These are phyloP conservation scores for Talaromyces sp. DNA, from an alignment of 2,329 filamentous ascomycete species.

Conservation along the genomic window DNA sequence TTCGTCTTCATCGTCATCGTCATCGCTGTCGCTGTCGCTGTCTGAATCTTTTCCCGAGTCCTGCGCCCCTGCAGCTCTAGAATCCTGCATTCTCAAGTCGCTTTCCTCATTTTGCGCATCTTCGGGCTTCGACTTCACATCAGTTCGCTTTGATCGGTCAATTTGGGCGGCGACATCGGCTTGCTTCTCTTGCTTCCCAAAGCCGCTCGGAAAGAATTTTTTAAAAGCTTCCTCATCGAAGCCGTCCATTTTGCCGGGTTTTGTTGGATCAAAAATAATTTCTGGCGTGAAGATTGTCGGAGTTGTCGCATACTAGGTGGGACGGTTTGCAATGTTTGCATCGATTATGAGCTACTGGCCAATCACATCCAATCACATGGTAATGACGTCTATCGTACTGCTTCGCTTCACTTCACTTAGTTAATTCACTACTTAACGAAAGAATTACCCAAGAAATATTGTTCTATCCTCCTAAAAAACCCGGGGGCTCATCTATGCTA, in stretches of 20 bases:
- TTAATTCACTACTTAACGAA: too few relatives aligned
- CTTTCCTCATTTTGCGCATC: conserved; percentile 3
- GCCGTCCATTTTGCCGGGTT: conserved; percentile 28
- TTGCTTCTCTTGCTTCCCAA: conserved; percentile 73
- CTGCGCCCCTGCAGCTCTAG: conserved; percentile 11
- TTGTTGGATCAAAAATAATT: background rate
- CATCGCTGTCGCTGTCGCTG: conserved; percentile 43
- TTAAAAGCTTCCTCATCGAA: conserved; percentile 43
- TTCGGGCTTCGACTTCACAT: conserved; percentile 32
- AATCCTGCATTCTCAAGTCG: background rate
- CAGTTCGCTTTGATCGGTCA: conserved; percentile 64
- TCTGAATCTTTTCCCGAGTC: conserved; percentile 22
- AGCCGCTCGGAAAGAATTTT: conserved; percentile 69
- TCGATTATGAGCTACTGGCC: background rate
- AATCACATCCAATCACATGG: conserved; percentile 5
- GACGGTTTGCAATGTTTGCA: conserved; percentile 12
- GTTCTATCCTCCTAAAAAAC: too few relatives aligned
- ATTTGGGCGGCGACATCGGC: conserved; percentile 75
- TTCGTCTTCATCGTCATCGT: conserved; percentile 71
- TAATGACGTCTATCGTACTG: background rate
- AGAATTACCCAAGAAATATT: too few relatives aligned
- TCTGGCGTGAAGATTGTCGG: background rate
- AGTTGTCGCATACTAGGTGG: background rate
- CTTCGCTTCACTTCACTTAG: too few relatives aligned
- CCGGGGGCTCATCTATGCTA: too few relatives aligned